Conservation (phyloP, 208 protist species). For the Crithidia thermophila region DNA sequence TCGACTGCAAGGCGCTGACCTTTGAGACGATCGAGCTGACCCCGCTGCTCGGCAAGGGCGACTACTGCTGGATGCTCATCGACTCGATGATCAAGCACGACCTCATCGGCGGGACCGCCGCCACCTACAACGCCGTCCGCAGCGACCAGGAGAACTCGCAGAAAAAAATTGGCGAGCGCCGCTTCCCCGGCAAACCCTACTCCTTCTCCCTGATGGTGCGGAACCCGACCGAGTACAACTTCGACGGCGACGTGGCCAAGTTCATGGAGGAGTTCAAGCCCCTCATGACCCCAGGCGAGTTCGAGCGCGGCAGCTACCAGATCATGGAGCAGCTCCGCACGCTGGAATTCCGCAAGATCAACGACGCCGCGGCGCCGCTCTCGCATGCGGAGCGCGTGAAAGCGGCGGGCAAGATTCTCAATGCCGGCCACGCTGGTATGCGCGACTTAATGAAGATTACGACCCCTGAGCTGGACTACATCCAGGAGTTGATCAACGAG, state of each 20-base stretch:
- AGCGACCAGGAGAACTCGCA: conserved; percentile 66
- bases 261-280: conserved; percentile 57
- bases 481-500: conserved; percentile 62
- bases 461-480: conserved; percentile 81
- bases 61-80: conserved; percentile 71
- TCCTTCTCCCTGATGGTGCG: conserved; percentile 72
- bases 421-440: conserved; percentile 71
- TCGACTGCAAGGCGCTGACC: conserved; percentile 80
- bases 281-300: conserved; percentile 56
- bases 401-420: conserved; percentile 56
- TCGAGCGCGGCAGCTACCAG: conserved; percentile 68
- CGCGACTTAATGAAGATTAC: conserved; percentile 76
- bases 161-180: conserved; percentile 61
- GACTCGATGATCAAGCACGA: conserved; percentile 82
- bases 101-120: conserved; percentile 47
- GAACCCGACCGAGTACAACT: conserved; percentile 48
- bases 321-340: conserved; percentile 74
- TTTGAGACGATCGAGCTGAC: conserved; percentile 54
- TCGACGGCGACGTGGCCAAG: conserved; percentile 47
- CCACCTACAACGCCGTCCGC: conserved; percentile 71
- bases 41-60: conserved; percentile 47
- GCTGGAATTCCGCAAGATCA: conserved; percentile 58
- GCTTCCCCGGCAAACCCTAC: conserved; percentile 54
- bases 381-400: conserved; percentile 54
- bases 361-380: conserved; percentile 31